Conservation (phyloP, 2,329 filamentous ascomycete species). For the Monosporascus sp. region DNA sequence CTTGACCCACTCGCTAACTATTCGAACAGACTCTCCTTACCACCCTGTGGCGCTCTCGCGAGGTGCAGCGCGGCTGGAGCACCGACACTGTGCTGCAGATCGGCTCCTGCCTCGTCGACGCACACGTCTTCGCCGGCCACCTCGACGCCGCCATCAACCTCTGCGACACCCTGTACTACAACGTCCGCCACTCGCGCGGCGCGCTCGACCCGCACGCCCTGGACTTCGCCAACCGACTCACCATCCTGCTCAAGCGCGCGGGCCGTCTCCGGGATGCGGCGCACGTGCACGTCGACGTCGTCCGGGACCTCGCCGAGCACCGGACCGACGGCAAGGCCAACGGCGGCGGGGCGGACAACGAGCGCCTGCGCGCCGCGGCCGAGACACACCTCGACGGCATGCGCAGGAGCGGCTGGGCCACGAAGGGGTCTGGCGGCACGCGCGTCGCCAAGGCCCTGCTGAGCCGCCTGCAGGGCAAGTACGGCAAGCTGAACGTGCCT, state of each 20-base stretch:
- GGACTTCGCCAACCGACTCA: conserved; percentile 22
- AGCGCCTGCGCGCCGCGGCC: conserved; percentile 10
- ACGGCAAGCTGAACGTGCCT: conserved; percentile 11
- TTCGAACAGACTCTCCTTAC: conserved; percentile 17
- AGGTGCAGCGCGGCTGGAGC: conserved; percentile 28
- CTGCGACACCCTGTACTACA: conserved; percentile 28
- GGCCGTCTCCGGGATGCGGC: conserved; percentile 22
- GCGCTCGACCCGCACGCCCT: conserved; percentile 24
- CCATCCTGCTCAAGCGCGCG: conserved; percentile 20
- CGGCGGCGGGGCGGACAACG: conserved; percentile 6
- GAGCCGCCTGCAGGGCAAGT: conserved; percentile 8
- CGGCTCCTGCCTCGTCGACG: conserved; percentile 26
- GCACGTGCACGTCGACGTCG: conserved; percentile 22
- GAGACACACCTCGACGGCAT: conserved; percentile 17
- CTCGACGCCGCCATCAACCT: conserved; percentile 23
- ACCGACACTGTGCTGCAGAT: conserved; percentile 23
- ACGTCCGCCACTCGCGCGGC: conserved; percentile 27
- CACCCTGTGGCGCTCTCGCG: conserved; percentile 28
- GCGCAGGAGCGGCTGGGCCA: conserved; percentile 15
- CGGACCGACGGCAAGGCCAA: not conserved
- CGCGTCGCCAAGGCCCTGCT: conserved; percentile 4
- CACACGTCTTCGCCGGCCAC: conserved; percentile 22
- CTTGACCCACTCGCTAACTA: conserved; percentile 1
- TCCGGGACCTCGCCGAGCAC: conserved; percentile 18
- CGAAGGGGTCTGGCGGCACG: conserved; percentile 6